phyloP scores from a whole-genome alignment of 345 rosid genomes.

The Zanthoxylum bungeanum region DNA sequence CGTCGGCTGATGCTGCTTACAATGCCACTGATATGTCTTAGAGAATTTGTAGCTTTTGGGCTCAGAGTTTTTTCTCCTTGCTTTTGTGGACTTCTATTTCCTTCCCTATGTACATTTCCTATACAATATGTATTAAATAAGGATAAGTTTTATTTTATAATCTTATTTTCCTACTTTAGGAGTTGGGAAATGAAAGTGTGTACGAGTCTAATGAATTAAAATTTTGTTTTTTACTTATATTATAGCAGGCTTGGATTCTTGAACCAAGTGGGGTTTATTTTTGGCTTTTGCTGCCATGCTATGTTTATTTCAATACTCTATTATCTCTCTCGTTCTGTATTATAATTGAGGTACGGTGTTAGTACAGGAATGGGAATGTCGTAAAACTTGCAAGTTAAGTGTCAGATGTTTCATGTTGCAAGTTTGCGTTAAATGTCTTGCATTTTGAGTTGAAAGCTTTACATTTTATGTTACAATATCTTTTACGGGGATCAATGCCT shows the following conservation, averaged over 20 bases:
- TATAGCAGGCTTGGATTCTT: neutral
- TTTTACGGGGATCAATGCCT: neutral
- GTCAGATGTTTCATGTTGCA: too few species aligned
- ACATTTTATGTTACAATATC: neutral
- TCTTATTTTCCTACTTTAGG: neutral
- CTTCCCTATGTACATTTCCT: neutral
- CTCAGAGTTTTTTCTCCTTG: neutral
- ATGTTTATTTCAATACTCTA: neutral
- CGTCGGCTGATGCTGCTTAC: slow-evolving; percentile 85
- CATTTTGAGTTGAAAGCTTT: neutral
- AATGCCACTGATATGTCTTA: slow-evolving; percentile 1
- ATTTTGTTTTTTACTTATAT: neutral
- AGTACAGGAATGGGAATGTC: neutral
- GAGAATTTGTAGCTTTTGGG: neutral
- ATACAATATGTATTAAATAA: neutral
- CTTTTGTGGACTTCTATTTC: neutral
- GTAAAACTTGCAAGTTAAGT: neutral
- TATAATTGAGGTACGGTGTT: too few species aligned
- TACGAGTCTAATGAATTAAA: neutral
- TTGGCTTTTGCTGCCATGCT: neutral
- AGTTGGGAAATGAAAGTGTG: neutral
- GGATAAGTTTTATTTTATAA: neutral
- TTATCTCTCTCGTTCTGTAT: too few species aligned
- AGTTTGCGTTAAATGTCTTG: too few species aligned
- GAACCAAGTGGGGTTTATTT: neutral